phyloP scores from a whole-genome alignment of 805 yeast species.

The Limtongia smithiae region DNA sequence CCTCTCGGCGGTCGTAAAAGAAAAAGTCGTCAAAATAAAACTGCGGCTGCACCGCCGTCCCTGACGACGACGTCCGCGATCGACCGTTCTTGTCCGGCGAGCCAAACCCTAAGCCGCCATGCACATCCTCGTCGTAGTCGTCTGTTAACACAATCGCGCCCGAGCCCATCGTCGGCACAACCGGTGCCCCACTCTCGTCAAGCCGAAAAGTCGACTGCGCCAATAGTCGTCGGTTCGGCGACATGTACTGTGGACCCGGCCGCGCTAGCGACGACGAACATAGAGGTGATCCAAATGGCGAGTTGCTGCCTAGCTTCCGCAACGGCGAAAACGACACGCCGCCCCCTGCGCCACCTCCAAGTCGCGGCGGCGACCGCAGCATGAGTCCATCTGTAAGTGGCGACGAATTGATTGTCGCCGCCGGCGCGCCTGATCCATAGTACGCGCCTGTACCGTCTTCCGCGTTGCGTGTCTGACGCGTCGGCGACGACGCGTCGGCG shows the following conservation, averaged over 20 bases:
- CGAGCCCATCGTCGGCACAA: slow-evolving; percentile 13
- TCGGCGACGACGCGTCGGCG: not conserved
- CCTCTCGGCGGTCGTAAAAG: slow-evolving; percentile 8
- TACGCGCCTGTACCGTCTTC: not conserved
- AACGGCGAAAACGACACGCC: slow-evolving; percentile 15
- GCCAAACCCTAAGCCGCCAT: slow-evolving; percentile 38
- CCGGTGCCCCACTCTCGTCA: slow-evolving; percentile 15
- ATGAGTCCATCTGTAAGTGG: not conserved
- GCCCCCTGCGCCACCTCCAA: not conserved
- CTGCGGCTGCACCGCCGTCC: slow-evolving; percentile 3
- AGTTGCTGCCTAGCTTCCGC: not conserved
- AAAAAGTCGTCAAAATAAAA: slow-evolving; percentile 32
- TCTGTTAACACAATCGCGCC: slow-evolving; percentile 15
- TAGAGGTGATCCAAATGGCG: slow-evolving; percentile 24
- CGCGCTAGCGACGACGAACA: not conserved
- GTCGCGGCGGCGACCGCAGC: slow-evolving; percentile 3
- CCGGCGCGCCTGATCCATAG: not conserved
- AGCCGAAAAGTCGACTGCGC: slow-evolving; percentile 21
- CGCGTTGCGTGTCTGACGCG: no score
- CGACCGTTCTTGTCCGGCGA: slow-evolving; percentile 38
- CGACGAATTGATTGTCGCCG: not conserved
- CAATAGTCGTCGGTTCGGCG: slow-evolving; percentile 25
- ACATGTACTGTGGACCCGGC: slow-evolving; percentile 19
- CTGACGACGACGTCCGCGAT: slow-evolving; percentile 1
- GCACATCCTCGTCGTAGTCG: slow-evolving; percentile 37